Conservation (phyloP, 1,284 basidiomycete species). For the Retiboletus flavoniger region DNA sequence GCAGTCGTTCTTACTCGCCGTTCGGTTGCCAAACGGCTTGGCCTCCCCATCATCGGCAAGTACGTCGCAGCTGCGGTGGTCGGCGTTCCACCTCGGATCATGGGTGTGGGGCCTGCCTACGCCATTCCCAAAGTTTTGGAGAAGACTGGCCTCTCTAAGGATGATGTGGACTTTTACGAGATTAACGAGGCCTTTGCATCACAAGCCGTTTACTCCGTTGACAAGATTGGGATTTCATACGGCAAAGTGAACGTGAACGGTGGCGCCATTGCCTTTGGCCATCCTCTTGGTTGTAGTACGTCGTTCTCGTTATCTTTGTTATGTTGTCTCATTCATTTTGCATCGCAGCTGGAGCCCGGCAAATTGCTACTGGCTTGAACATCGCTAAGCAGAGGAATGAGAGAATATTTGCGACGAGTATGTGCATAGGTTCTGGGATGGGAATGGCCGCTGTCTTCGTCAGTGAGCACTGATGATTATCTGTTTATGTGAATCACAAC, state of each 20-base stretch:
- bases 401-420: conserved; percentile 85
- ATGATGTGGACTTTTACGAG: conserved; percentile 91
- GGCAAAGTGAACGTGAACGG: conserved; percentile 87
- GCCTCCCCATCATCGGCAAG: conserved; percentile 91
- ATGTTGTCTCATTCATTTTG: conserved; percentile 3
- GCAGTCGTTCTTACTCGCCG: conserved; percentile 89
- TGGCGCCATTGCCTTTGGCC: conserved; percentile 88
- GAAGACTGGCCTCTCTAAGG: conserved; percentile 67
- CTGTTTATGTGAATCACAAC: not conserved
- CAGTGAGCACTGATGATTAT: conserved; percentile 66
- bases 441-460: conserved; percentile 83
- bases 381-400: conserved; percentile 77
- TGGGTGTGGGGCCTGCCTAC: conserved; percentile 90
- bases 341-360: conserved; percentile 74
- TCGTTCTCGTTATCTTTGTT: conserved; percentile 27
- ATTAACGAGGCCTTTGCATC: conserved; percentile 95
- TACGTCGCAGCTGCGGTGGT: conserved; percentile 78
- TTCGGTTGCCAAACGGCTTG: conserved; percentile 83
- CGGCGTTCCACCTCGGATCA: conserved; percentile 85
- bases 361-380: conserved; percentile 82
- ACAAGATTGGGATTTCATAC: conserved; percentile 73
- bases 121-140: conserved; percentile 83
- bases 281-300: conserved; percentile 78
- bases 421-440: conserved; percentile 97
- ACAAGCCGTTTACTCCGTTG: conserved; percentile 80